Conservation (phyloP, 2,329 filamentous ascomycete species). For the Penicillium decumbens region DNA sequence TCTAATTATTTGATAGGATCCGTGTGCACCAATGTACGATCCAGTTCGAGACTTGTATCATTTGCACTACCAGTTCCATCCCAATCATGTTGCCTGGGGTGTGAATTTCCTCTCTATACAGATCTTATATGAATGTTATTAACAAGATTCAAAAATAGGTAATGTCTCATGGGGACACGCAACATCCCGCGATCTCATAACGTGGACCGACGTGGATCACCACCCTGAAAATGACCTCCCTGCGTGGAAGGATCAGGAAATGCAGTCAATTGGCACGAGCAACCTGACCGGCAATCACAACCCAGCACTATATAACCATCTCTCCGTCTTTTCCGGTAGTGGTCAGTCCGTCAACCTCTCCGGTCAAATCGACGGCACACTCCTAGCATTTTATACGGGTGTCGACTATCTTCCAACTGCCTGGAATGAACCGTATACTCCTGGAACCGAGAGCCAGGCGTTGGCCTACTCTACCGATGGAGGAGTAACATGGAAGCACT, state of each 20-base stretch:
- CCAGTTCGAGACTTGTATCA: constrained; percentile 10
- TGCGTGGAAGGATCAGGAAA: constrained; percentile 15
- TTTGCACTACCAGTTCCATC: constrained; percentile 16
- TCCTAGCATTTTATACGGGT: constrained; percentile 13
- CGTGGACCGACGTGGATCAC: constrained; percentile 15
- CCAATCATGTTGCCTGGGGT: constrained; percentile 16
- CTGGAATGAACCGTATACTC: constrained; percentile 8
- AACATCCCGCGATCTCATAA: constrained; percentile 11
- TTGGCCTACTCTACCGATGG: constrained; percentile 13
- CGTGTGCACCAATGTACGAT: constrained; percentile 15
- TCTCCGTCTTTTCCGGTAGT: constrained; percentile 12
- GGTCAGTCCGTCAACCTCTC: constrained; percentile 11
- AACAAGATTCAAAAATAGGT: not conserved
- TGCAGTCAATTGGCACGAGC: constrained; percentile 14
- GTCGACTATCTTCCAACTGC: constrained; percentile 9
- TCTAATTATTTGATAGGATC: constrained; percentile 7
- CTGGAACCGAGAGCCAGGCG: constrained; percentile 12
- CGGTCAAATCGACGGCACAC: constrained; percentile 11
- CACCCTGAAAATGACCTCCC: constrained; percentile 8
- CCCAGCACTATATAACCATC: constrained; percentile 15
- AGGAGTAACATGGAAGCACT: constrained; percentile 13
- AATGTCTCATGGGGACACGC: constrained; percentile 18
- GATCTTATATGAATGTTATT: not conserved
- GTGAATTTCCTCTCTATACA: not conserved
- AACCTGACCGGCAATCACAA: constrained; percentile 13